Percentiles rank a stretch among this genome's conserved stretches.
Evolutionary conservation across 148 eudicot species (phyloP).

Genomic region (Camellia sinensis): DNA sequence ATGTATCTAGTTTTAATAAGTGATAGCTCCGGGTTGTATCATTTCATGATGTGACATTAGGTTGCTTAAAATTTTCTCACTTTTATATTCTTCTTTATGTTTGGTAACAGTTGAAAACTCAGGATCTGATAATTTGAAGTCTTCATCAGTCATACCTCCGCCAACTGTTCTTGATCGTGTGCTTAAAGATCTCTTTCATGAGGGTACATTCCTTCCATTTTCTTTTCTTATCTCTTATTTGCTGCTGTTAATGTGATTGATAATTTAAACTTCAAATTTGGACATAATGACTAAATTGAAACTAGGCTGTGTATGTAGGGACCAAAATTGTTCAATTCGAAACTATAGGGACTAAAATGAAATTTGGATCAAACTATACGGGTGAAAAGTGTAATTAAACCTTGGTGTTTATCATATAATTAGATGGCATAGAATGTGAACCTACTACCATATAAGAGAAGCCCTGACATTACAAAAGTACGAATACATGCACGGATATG

Average conservation of each 20-base stretch:
- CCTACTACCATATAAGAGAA: too few relatives aligned
- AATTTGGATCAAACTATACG: too few relatives aligned
- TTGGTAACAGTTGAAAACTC: slow-evolving; percentile 56
- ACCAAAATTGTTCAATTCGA: too few relatives aligned
- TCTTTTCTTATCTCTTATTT: background rate
- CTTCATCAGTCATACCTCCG: slow-evolving; percentile 79
- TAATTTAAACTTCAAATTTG: background rate
- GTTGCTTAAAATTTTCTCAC: background rate
- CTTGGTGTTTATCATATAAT: too few relatives aligned
- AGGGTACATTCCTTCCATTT: slow-evolving; percentile 42
- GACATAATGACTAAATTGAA: background rate
- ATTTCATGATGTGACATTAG: slow-evolving; percentile 15
- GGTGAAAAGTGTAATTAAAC: too few relatives aligned
- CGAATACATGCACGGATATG: too few relatives aligned
- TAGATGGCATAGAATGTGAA: too few relatives aligned
- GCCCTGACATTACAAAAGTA: too few relatives aligned
- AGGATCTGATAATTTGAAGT: slow-evolving; percentile 67
- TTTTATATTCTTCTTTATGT: background rate
- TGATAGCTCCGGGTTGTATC: slow-evolving; percentile 11
- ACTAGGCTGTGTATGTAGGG: too few relatives aligned
- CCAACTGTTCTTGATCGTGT: slow-evolving; percentile 95
- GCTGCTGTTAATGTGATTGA: background rate
- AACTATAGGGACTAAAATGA: too few relatives aligned
- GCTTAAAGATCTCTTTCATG: slow-evolving; percentile 84
- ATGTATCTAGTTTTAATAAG: background rate